Percentiles rank a stretch among this genome's conserved stretches.
Evolutionary conservation across 164 flowering plant genomes (phyloP).

Genomic region (Vitis amurensis): DNA sequence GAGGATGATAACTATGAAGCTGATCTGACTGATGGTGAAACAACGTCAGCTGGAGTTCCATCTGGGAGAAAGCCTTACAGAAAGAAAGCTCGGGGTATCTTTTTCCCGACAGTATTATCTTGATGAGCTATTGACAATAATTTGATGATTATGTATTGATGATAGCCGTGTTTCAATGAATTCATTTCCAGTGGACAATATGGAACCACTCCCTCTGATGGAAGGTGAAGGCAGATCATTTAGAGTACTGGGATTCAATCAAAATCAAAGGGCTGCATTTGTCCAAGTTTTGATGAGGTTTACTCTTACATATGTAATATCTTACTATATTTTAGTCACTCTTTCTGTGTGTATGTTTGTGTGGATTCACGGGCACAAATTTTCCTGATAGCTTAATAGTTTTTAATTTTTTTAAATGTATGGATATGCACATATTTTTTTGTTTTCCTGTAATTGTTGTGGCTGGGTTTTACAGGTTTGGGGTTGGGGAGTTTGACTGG

Average conservation of each 20-base stretch:
- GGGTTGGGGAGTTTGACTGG: conserved; percentile 88
- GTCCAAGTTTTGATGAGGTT: conserved; percentile 96
- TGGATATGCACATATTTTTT: neutral
- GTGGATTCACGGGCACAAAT: neutral
- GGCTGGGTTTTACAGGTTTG: conserved; percentile 56
- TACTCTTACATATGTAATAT: neutral
- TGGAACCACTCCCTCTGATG: conserved; percentile 80
- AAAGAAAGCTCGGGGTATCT: conserved; percentile 69
- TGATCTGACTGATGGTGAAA: conserved; percentile 71
- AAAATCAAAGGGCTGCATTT: conserved; percentile 85
- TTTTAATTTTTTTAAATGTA: neutral
- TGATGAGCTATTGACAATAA: neutral
- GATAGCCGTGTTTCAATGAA: conserved; percentile 2
- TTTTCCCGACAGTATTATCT: neutral
- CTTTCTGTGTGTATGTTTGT: neutral
- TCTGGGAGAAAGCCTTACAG: conserved; percentile 50
- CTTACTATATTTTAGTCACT: neutral
- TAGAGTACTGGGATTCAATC: conserved; percentile 87
- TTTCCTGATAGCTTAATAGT: neutral
- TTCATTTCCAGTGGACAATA: conserved; percentile 47
- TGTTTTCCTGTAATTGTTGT: conserved; percentile 1
- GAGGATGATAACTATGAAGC: conserved; percentile 91
- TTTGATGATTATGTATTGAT: neutral
- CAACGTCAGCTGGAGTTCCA: conserved; percentile 39
- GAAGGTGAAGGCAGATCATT: conserved; percentile 97